Evolutionary conservation across 2,329 filamentous ascomycete genomes (phyloP).

Genomic region (Cytospora mali): DNA sequence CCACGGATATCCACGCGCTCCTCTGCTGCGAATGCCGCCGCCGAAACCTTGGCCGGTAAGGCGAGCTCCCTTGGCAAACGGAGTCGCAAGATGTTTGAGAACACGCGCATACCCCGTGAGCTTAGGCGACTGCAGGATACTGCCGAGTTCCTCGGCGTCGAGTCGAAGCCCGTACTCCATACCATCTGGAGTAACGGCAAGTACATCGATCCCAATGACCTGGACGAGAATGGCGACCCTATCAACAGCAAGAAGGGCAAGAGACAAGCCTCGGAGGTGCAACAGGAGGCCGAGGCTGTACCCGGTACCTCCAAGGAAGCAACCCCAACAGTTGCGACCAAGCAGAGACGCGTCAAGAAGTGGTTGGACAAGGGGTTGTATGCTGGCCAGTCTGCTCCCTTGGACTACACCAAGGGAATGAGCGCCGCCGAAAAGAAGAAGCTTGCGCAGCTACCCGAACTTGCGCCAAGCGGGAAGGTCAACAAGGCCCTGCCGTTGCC

Average conservation of each 20-base stretch:
- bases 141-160: slow-evolving; percentile 62
- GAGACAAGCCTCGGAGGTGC: slow-evolving; percentile 31
- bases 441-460: slow-evolving; percentile 50
- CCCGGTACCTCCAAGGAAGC: slow-evolving; percentile 27
- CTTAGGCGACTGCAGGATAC: slow-evolving; percentile 62
- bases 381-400: slow-evolving; percentile 70
- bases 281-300: slow-evolving; percentile 7
- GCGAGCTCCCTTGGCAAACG: slow-evolving; percentile 63
- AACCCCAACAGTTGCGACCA: slow-evolving; percentile 42
- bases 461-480: slow-evolving; percentile 48
- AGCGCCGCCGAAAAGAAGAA: slow-evolving; percentile 54
- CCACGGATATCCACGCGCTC: slow-evolving; percentile 50
- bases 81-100: slow-evolving; percentile 56
- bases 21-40: slow-evolving; percentile 41
- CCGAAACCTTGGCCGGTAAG: slow-evolving; percentile 49
- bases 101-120: slow-evolving; percentile 58
- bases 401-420: slow-evolving; percentile 52
- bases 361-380: slow-evolving; percentile 86
- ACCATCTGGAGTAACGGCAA: slow-evolving; percentile 69
- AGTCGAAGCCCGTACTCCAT: slow-evolving; percentile 58
- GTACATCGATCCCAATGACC: slow-evolving; percentile 50
- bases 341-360: slow-evolving; percentile 63
- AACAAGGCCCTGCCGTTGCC: slow-evolving; percentile 71
- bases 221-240: slow-evolving; percentile 42
- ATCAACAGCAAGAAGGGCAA: slow-evolving; percentile 41